Conservation (phyloP, 352 stramenopile genomes). For the Globisporangium spinosum region DNA sequence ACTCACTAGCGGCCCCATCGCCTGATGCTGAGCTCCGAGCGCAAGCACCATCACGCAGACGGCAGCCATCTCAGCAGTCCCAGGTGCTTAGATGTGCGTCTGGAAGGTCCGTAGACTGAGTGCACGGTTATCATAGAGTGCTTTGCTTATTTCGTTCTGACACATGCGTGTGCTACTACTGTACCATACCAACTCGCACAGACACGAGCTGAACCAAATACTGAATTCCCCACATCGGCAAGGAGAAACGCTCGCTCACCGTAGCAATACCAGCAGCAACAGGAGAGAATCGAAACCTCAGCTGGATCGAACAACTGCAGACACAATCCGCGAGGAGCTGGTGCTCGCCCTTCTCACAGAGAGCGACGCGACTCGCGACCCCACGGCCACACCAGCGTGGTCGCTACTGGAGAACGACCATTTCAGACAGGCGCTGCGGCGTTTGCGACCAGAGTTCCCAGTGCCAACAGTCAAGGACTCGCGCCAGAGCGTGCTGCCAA, state of each 20-base stretch:
- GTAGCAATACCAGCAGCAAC: not conserved
- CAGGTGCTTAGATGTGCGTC: not conserved
- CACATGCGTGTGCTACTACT: not conserved
- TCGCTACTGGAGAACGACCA: slow-evolving; percentile 27
- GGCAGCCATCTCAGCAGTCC: not conserved
- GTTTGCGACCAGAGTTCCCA: slow-evolving; percentile 22
- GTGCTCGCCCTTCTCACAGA: slow-evolving; percentile 27
- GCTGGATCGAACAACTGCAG: not conserved
- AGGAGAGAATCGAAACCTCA: not conserved
- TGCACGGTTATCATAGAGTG: no score
- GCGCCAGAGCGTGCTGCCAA: slow-evolving; percentile 17
- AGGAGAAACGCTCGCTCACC: not conserved
- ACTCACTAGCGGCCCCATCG: not conserved
- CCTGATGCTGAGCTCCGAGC: not conserved
- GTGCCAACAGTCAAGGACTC: slow-evolving; percentile 10
- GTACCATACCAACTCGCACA: not conserved
- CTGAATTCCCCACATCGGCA: not conserved
- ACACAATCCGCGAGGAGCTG: slow-evolving; percentile 24
- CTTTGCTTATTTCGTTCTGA: no score
- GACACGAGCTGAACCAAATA: slow-evolving; percentile 4
- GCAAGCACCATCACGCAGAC: not conserved
- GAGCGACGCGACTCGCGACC: not conserved
- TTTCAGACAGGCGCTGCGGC: slow-evolving; percentile 20
- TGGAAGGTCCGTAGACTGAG: not conserved
- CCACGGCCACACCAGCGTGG: not conserved